Evolutionary conservation across 371 early-diverging fungal genomes (phyloP).

Genomic region (Chytridium lagenaria): DNA sequence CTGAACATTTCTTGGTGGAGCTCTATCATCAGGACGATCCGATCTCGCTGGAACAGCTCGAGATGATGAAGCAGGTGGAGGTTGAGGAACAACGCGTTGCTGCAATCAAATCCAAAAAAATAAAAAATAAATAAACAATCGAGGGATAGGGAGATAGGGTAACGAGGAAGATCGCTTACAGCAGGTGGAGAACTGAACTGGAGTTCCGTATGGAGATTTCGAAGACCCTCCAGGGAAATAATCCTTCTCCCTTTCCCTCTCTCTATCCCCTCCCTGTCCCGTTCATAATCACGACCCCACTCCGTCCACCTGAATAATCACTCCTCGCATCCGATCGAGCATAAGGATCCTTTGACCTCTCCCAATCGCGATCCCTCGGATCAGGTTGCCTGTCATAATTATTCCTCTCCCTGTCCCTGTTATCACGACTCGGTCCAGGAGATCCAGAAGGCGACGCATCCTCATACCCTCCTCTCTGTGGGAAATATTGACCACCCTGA

Average conservation of each 20-base stretch:
- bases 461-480: too few species aligned
- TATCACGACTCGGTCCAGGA: neutral
- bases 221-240: neutral
- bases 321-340: neutral
- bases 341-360: constrained; percentile 1
- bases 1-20: neutral
- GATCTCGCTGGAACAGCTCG: constrained; percentile 23
- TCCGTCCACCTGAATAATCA: constrained; percentile 2
- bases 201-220: constrained; percentile 18
- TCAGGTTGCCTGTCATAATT: constrained; percentile 4
- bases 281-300: constrained; percentile 28
- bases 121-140: neutral
- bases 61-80: constrained; percentile 22
- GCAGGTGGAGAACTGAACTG: constrained; percentile 15
- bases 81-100: constrained; percentile 19
- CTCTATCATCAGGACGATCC: constrained; percentile 21
- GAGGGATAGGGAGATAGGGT: neutral
- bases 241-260: constrained; percentile 24
- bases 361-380: constrained; percentile 8
- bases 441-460: neutral
- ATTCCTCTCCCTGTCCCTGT: constrained; percentile 1
- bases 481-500: too few species aligned
- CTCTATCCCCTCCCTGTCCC: constrained; percentile 28
- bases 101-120: neutral
- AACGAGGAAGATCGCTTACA: constrained; percentile 2